A percentile compares a stretch with the other conserved stretches of the same genome.
These are phyloP conservation scores for Diaporthe velutina DNA, from an alignment of 2,329 filamentous ascomycete genomes.

Conservation along the genomic window DNA sequence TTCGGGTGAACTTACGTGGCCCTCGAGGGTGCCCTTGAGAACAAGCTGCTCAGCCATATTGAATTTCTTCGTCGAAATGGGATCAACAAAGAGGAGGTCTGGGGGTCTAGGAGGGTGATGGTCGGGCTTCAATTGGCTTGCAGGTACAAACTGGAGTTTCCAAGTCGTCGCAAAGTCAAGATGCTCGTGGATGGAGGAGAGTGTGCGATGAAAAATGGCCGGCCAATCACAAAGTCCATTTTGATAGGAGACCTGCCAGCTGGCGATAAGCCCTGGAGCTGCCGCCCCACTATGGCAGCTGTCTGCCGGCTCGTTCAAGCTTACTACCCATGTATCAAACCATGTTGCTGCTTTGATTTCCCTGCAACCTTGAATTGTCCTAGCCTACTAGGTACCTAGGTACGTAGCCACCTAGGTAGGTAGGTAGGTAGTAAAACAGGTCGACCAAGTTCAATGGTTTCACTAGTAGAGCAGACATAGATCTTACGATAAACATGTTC, in stretches of 20 bases:
- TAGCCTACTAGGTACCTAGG: too few species aligned
- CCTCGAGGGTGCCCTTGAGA: slow-evolving; percentile 97
- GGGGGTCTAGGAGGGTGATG: slow-evolving; percentile 51
- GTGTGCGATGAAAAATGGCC: slow-evolving; percentile 39
- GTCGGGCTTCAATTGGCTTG: slow-evolving; percentile 43
- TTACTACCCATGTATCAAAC: too few species aligned
- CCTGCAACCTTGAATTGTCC: background rate
- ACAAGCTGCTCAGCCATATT: slow-evolving; percentile 93
- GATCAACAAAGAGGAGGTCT: slow-evolving; percentile 48
- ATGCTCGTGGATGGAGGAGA: slow-evolving; percentile 58
- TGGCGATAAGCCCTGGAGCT: slow-evolving; percentile 32
- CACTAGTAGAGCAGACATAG: background rate
- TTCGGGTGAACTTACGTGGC: slow-evolving; percentile 77
- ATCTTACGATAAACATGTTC: rapidly evolving
- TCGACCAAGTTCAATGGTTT: background rate
- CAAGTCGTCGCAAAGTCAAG: slow-evolving; percentile 43
- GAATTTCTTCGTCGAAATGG: slow-evolving; percentile 54
- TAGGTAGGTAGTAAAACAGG: too few species aligned
- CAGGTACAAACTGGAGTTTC: slow-evolving; percentile 31
- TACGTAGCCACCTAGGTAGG: too few species aligned
- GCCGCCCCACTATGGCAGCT: slow-evolving; percentile 9
- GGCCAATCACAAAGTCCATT: slow-evolving; percentile 31
- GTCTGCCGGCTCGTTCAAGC: background rate
- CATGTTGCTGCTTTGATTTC: background rate
- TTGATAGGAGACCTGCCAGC: slow-evolving; percentile 34